phyloP scores from a whole-genome alignment of 176 grass and related monocot genomes.

The Aegilops sharonensis region DNA sequence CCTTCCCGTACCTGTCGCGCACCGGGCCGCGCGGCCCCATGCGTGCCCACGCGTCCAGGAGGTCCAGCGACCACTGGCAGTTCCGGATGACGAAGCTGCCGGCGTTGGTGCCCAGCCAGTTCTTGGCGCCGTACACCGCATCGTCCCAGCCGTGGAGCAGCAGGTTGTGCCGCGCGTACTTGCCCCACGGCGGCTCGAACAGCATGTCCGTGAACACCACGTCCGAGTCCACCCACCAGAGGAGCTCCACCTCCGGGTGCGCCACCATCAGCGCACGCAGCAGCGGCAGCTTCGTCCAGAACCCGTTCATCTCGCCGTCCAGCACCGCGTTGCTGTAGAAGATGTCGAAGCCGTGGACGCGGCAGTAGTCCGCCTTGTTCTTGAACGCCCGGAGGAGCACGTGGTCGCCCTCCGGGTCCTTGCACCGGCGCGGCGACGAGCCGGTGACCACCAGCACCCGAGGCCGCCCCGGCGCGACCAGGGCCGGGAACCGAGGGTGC shows the following conservation, averaged over 20 bases:
- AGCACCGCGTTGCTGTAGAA: conserved; percentile 87
- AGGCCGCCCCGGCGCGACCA: conserved; percentile 36
- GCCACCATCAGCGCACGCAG: conserved; percentile 78
- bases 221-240: conserved; percentile 98
- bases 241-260: conserved; percentile 81
- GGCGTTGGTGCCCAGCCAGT: conserved; percentile 76
- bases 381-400: conserved; percentile 70
- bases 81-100: conserved; percentile 91
- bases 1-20: conserved; percentile 54
- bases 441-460: conserved; percentile 81
- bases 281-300: conserved; percentile 89
- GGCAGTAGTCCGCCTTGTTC: conserved; percentile 98
- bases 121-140: conserved; percentile 52
- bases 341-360: conserved; percentile 77
- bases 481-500: conserved; percentile 54
- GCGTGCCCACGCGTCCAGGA: conserved; percentile 68
- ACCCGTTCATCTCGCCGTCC: conserved; percentile 74
- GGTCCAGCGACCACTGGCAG: conserved; percentile 86
- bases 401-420: conserved; percentile 63
- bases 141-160: conserved; percentile 71
- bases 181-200: conserved; percentile 73
- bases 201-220: conserved; percentile 89
- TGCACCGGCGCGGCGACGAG: conserved; percentile 58
- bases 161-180: conserved; percentile 73
- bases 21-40: conserved; percentile 81